Evolutionary conservation across 495 filamentous ascomycete genomes (phyloP), one percentile per base, ranked within the genome.

Genomic region (Podospora pseudoanserina): DNA sequence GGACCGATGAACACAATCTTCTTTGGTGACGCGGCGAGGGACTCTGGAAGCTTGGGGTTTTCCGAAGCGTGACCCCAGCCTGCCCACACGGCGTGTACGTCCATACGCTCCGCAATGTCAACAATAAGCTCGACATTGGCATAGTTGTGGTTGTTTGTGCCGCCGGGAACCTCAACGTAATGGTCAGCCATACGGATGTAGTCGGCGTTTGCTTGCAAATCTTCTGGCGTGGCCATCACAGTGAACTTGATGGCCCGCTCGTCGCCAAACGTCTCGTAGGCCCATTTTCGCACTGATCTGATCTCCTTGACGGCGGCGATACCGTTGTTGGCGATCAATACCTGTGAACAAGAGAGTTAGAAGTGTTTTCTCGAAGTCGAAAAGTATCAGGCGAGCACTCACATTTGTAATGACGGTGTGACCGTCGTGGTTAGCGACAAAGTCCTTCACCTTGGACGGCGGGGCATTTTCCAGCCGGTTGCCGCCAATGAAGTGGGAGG

Each of bases 71-170:
- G 95, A 75, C 95, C 95, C 94, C 95, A 99, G 87, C 95, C 95
- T 71, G 95, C 95, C 95, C 95, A 99, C 18, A 99, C 95, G 67
- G 95, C 95, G 73, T 99, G 95, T 58, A 98, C 95, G 69, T 91
- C 87, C 92, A 97, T 97, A 44, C 95, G 92, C 84, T 99, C 95
- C n/a, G 95, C 95, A 77, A 99, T 87, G 84, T 99, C 95, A 67
- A 99, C 95, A 78, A 99, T 98, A 73, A 99, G 84, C 83, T 99
- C 95, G 60, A 99, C 95, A 81, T 99, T 99, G 77, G 95, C 95
- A 78, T 99, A 99, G 82, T 99, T 99, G 88, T 99, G 97, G 85
- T 99, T 99, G 83, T 99, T 99, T 59, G 96, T 99, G 74, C 95
- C 95, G 73, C 95, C 95, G n/a, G 95, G 95, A 61, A 96, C 93